Percentiles rank a stretch among this genome's conserved stretches.
Conservation (phyloP, 441 rosid species). For the Euphorbia corollata region DNA sequence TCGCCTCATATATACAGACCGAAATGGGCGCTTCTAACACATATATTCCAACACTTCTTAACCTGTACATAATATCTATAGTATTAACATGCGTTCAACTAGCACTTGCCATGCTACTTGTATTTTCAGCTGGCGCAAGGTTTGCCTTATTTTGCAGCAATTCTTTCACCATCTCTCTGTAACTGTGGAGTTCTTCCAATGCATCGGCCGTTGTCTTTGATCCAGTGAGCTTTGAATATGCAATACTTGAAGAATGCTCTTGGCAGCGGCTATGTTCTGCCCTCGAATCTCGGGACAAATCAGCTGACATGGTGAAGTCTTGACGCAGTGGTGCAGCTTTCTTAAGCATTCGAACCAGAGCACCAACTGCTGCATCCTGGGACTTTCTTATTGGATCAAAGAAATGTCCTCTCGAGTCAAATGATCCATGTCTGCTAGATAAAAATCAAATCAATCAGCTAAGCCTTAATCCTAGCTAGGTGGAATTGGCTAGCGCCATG, state of each 20-base stretch:
- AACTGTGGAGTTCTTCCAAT: slow-evolving; percentile 66
- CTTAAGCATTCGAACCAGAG: slow-evolving; percentile 70
- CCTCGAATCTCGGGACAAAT: slow-evolving; percentile 27
- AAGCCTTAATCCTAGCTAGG: too few species aligned
- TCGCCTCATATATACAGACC: slow-evolving; percentile 15
- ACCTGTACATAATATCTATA: slow-evolving; percentile 9
- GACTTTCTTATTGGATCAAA: slow-evolving; percentile 50
- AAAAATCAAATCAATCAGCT: slow-evolving; percentile 6
- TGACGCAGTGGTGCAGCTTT: slow-evolving; percentile 79
- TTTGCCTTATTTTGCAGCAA: slow-evolving; percentile 44
- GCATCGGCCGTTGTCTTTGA: slow-evolving; percentile 86
- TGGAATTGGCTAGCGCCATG: too few species aligned
- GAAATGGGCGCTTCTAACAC: slow-evolving; percentile 6
- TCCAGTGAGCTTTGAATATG: slow-evolving; percentile 36
- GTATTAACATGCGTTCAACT: slow-evolving; percentile 14
- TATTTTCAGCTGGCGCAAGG: slow-evolving; percentile 13
- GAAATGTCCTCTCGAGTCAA: slow-evolving; percentile 42
- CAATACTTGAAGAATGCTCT: slow-evolving; percentile 24
- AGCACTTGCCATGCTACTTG: slow-evolving; percentile 18
- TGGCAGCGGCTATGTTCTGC: slow-evolving; percentile 34
- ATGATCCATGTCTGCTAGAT: slow-evolving; percentile 50
- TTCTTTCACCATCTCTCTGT: slow-evolving; percentile 59
- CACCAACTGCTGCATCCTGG: slow-evolving; percentile 83
- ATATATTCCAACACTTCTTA: slow-evolving; percentile 18
- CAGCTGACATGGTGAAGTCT: slow-evolving; percentile 22